These are phyloP conservation scores for Rutidosis leptorrhynchoides DNA, from an alignment of 129 eudicot genomes.

Conservation along the genomic window DNA sequence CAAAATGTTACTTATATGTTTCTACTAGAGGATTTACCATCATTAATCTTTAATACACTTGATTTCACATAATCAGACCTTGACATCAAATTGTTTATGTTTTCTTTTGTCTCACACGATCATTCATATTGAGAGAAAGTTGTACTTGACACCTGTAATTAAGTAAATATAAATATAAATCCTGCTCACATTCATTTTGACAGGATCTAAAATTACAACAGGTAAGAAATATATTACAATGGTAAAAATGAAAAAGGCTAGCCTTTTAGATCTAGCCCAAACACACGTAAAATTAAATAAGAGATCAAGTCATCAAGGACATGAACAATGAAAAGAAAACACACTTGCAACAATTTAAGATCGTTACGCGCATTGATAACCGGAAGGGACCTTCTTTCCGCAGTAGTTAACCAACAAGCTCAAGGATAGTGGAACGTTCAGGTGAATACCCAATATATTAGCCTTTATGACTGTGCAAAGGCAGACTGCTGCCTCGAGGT, in stretches of 20 bases:
- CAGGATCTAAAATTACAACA: constrained; percentile 9
- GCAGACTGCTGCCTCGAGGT: constrained; percentile 63
- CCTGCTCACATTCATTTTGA: constrained; percentile 8
- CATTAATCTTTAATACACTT: too few species aligned
- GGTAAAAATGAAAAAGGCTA: constrained; percentile 8
- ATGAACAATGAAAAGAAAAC: not conserved
- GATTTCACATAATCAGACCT: too few species aligned
- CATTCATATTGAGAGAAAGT: not conserved
- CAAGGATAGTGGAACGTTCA: constrained; percentile 49
- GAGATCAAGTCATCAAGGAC: not conserved
- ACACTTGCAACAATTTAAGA: not conserved
- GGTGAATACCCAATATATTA: constrained; percentile 54
- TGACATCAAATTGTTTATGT: too few species aligned
- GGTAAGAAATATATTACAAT: not conserved
- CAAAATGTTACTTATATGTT: too few species aligned
- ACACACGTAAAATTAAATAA: constrained; percentile 6
- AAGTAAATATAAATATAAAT: constrained; percentile 3
- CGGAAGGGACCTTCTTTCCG: constrained; percentile 50
- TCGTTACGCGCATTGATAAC: constrained; percentile 37
- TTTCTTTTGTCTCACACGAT: not conserved
- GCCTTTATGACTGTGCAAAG: constrained; percentile 72
- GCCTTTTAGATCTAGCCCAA: constrained; percentile 5
- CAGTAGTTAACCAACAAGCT: constrained; percentile 65
- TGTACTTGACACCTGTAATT: not conserved
- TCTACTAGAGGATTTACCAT: too few species aligned